phyloP scores from a whole-genome alignment of 1,284 basidiomycete species.

The Pseudozyma tsukubaensis region DNA sequence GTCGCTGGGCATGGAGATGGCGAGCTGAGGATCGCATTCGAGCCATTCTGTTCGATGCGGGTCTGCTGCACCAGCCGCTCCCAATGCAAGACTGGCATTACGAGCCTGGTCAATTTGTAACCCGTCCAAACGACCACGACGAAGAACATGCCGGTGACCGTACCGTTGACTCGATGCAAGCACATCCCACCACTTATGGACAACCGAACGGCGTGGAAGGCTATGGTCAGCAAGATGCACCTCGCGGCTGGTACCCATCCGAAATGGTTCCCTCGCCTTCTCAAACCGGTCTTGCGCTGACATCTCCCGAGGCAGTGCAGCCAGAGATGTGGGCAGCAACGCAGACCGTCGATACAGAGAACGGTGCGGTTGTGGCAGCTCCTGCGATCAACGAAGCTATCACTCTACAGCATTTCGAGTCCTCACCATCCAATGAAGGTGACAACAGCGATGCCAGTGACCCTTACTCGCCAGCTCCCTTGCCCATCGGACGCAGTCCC shows the following conservation, averaged over 20 bases:
- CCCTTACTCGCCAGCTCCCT: conserved; percentile 37
- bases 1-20: conserved; percentile 40
- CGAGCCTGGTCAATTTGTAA: background rate
- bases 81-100: conserved; percentile 14
- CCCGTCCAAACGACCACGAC: background rate
- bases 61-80: conserved; percentile 20
- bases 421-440: conserved; percentile 21
- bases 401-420: conserved; percentile 23
- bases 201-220: background rate
- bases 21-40: conserved; percentile 47
- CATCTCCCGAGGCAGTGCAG: conserved; percentile 31
- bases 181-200: background rate
- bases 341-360: background rate
- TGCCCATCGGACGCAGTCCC: conserved; percentile 35
- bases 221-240: conserved; percentile 6
- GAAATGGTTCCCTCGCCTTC: conserved; percentile 11
- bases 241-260: conserved; percentile 17
- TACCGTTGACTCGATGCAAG: background rate
- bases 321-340: conserved; percentile 18
- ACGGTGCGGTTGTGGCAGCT: background rate
- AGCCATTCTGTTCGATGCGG: conserved; percentile 35
- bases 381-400: conserved; percentile 4
- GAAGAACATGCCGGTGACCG: conserved; percentile 3
- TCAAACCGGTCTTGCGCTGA: conserved; percentile 33
- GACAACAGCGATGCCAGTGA: conserved; percentile 23